A percentile compares a stretch with the other conserved stretches of the same genome.
Evolutionary conservation across 306 rosid species (phyloP).

Genomic region (Fragaria nilgerrensis): DNA sequence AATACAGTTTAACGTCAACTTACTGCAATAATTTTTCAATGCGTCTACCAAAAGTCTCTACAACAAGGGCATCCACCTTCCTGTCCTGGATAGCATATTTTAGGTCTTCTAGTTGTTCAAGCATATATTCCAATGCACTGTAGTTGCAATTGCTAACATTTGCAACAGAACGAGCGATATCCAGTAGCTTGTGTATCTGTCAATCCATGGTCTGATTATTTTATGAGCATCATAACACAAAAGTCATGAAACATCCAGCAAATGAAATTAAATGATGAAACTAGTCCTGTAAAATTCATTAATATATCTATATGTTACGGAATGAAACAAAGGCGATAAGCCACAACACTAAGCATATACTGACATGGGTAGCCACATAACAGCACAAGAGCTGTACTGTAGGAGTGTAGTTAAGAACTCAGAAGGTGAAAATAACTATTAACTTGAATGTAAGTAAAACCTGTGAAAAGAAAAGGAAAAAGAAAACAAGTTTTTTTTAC

Average conservation of each 20-base stretch:
- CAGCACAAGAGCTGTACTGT: neutral
- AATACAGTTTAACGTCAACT: constrained; percentile 31
- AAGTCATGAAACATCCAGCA: neutral
- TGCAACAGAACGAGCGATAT: constrained; percentile 82
- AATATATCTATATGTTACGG: neutral
- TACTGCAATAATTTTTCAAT: constrained; percentile 90
- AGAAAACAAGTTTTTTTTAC: neutral
- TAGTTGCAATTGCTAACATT: constrained; percentile 62
- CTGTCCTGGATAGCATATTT: constrained; percentile 87
- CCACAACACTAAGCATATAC: neutral
- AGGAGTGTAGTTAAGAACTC: neutral
- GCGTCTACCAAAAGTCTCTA: constrained; percentile 96
- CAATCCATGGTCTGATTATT: constrained; percentile 32
- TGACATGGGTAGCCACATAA: neutral
- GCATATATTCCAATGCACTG: constrained; percentile 72
- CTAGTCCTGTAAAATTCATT: neutral
- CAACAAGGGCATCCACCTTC: constrained; percentile 87
- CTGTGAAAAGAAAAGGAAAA: neutral
- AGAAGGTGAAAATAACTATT: neutral
- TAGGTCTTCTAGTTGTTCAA: constrained; percentile 76
- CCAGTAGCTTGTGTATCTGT: constrained; percentile 80
- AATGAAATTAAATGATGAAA: neutral
- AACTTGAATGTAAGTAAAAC: neutral
- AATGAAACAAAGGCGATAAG: neutral
- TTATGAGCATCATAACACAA: constrained; percentile 11